Evolutionary conservation across 345 rosid species (phyloP), one percentile per base, ranked within the genome.

Genomic region (Firmiana major): DNA sequence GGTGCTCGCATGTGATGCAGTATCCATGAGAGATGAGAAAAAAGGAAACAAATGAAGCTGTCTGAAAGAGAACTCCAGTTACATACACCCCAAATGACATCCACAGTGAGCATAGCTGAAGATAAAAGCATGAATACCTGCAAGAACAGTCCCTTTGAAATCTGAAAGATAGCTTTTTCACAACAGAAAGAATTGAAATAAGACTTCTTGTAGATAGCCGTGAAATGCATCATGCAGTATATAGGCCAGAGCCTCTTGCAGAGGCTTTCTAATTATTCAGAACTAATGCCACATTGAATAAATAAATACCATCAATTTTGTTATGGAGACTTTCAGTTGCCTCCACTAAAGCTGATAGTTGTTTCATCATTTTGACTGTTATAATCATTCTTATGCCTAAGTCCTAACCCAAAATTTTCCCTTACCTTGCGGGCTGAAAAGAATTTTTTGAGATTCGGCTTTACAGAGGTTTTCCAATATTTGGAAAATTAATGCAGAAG

Each of bases 31-130:
- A 93, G 79, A 95, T 95, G 68, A 95, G 93, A 82, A 93, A 84
- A 85, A 93, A 93, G 38, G 94, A 93, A 60, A 95, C 90, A 54
- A 95, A 90, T 0, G 97, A 91, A 86, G 92, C 95, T 28, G 99
- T 95, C 78, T 93, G 97, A 81, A 91, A 93, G 75, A 95, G 90
- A 74, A 95, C 92, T 80, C 98, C 99, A 19, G 96, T 95, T 65
- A 90, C 90, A 77, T 93, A 95, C 60, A 93, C 95, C 77, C 99
- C 99, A 67, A 95, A 95, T 43, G 99, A 93, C 90, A 93, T 90
- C 99, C 99, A 93, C 7, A 93, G 86, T 36, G 99, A 95, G 82
- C 99, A 93, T 64, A 87, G 83, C 71, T 91, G 90, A 79, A 82
- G 88, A 85, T 95, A 84, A 79, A 93, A 88, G 83, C 99, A 95